Evolutionary conservation across 495 filamentous ascomycete genomes (phyloP), one percentile per base, ranked within the genome.

Genomic region (Poronia punctata): DNA sequence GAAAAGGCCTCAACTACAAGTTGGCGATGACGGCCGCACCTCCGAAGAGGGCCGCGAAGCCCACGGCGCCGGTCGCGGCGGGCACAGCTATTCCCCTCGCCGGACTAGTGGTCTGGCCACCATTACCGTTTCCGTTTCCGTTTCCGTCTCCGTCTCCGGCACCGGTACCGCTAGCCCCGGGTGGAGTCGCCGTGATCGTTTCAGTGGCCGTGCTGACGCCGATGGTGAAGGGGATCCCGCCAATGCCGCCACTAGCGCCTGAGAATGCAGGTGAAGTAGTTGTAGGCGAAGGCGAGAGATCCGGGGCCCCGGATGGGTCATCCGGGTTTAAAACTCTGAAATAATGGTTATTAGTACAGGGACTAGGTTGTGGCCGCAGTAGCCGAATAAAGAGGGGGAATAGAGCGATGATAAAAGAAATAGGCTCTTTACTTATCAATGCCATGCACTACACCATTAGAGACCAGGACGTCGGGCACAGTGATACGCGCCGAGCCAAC

Each of bases 371-470:
- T n/a, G n/a, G n/a, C n/a, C n/a, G 20, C 26, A 27, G 40, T 11
- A 44, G 36, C 17, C 36, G 21, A n/a, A 32, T 34, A 17, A 29
- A 8, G 26, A 10, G 27, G 38, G 7, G 17, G 10, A 33, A 31
- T 19, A 23, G 33, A 21, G 2, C 9, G 15, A n/a, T 22, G 9
- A 18, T 15, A 29, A 22, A 20, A 11, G 10, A 32, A 5, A 11
- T 20, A 5, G 29, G 18, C 23, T 33, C 52, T 58, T 47, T 44
- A 70, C 74, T 58, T 61, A 46, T 83, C 76, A 44, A 84, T 72
- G 21, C 83, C 57, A 51, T 86, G 82, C 4, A 84, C 58, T 7
- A 87, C 81, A 42, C 83, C 83, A 35, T 84, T 84, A 15, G 61
- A 61, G 33, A 82, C 49, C 0, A 88, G 65, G 3, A 86, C 58